These are phyloP conservation scores for Kwoniella sp. DNA, from an alignment of 768 basidiomycete genomes.

Conservation along the genomic window DNA sequence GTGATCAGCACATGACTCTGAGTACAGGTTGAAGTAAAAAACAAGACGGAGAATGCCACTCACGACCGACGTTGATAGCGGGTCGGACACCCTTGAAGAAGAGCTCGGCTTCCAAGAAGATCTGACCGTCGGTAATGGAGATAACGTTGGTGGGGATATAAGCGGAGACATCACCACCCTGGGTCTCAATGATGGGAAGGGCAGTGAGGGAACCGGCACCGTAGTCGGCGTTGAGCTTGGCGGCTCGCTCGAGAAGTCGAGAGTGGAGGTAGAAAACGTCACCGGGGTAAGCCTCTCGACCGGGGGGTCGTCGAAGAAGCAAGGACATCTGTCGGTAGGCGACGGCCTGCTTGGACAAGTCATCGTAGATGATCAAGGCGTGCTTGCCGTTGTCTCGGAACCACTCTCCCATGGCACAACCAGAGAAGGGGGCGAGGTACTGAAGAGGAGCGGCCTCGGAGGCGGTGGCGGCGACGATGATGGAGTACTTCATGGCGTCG, in stretches of 20 bases:
- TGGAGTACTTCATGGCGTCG: constrained; percentile 99
- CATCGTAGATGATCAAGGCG: constrained; percentile 98
- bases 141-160: constrained; percentile 96
- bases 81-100: constrained; percentile 99
- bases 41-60: constrained; percentile 10
- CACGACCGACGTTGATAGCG: constrained; percentile 97
- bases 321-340: constrained; percentile 99
- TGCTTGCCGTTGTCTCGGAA: constrained; percentile 99
- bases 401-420: constrained; percentile 99
- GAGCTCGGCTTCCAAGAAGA: constrained; percentile 99
- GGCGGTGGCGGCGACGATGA: constrained; percentile 98
- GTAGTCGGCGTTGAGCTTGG: constrained; percentile 99
- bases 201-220: constrained; percentile 99
- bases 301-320: constrained; percentile 98
- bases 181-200: constrained; percentile 96
- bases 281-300: constrained; percentile 99
- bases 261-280: constrained; percentile 98
- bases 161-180: constrained; percentile 99
- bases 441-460: constrained; percentile 99
- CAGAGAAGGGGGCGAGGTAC: constrained; percentile 99
- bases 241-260: constrained; percentile 98
- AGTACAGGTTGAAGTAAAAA: background rate
- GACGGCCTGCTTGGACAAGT: constrained; percentile 99
- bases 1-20: background rate
- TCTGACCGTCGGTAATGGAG: constrained; percentile 97